Percentiles rank a stretch among this genome's conserved stretches.
phyloP scores from a whole-genome alignment of 148 eudicot genomes.

The Pouteria glomerata region DNA sequence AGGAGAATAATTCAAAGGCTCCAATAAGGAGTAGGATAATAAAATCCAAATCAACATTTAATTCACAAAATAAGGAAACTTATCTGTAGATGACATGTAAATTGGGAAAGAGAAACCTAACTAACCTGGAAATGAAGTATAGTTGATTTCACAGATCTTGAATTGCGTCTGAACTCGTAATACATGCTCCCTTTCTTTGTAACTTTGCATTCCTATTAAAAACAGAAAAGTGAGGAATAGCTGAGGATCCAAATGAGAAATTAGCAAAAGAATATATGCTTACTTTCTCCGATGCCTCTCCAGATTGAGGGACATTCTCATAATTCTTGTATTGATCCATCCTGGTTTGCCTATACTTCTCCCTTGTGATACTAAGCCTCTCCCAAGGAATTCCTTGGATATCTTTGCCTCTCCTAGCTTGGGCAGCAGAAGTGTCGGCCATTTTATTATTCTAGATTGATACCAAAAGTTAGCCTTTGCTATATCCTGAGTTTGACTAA shows the following conservation, averaged over 20 bases:
- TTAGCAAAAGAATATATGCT: not conserved
- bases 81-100: not conserved
- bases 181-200: constrained; percentile 50
- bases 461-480: not conserved
- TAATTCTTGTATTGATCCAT: constrained; percentile 75
- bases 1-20: not conserved
- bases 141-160: constrained; percentile 75
- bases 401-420: constrained; percentile 77
- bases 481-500: not conserved
- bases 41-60: not conserved
- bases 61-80: not conserved
- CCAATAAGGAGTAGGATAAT: not conserved
- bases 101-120: not conserved
- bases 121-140: constrained; percentile 86
- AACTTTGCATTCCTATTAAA: constrained; percentile 50
- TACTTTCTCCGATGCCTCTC: constrained; percentile 65
- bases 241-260: too few species aligned
- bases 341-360: constrained; percentile 69
- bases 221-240: not conserved
- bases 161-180: constrained; percentile 70
- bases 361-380: constrained; percentile 63
- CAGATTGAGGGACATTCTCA: constrained; percentile 75
- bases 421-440: constrained; percentile 70
- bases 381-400: constrained; percentile 95
- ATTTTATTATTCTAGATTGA: constrained; percentile 40